Evolutionary conservation across 768 basidiomycete genomes (phyloP), one percentile per base, ranked within the genome.

Genomic region (Tubosaeta sp.): DNA sequence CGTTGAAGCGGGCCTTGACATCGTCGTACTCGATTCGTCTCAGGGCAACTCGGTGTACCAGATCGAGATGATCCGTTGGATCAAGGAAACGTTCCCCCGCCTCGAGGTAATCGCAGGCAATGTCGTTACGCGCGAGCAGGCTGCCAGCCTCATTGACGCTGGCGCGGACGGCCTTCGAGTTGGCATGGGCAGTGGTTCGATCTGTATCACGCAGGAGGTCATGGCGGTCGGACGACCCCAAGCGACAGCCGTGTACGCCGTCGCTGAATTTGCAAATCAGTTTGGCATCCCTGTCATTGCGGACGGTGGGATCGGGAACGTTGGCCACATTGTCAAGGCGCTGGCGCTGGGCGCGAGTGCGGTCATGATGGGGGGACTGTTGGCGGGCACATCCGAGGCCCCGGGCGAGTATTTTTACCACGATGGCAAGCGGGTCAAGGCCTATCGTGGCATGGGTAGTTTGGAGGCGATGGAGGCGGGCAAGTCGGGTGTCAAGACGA

Each of bases 381-480:
- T 99, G 24, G 96, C 96, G 2, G 95, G 95, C 27, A 98, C 96
- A 31, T 86, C 91, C 55, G 95, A 99, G 70, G 92, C 94, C 0
- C 96, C 96, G 0, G 96, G 96, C 60, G 94, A 98, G 73, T 99
- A 96, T 76, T 98, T 96, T 70, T 99, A 95, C 73, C 94, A 98
- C 65, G 94, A 97, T 57, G 96, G 96, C 56, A 96, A 96, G 76
- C 87, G 96, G 43, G 93, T 98, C 67, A 99, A 99, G 80, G 85
- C 94, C 30, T 99, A 98, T 73, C 86, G 96, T 50, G 96, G 96
- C 5, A 99, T 99, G 96, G 95, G 96, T 18, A 90, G 87, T 63
- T 76, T 97, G 63, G 91, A 94, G 71, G 90, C 92, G 3, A 94
- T 93, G 90, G 88, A 90, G 49, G 83, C 88, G 58, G 84, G 86